Conservation (phyloP, 2,329 filamentous ascomycete species). For the Arthroderma sp. region DNA sequence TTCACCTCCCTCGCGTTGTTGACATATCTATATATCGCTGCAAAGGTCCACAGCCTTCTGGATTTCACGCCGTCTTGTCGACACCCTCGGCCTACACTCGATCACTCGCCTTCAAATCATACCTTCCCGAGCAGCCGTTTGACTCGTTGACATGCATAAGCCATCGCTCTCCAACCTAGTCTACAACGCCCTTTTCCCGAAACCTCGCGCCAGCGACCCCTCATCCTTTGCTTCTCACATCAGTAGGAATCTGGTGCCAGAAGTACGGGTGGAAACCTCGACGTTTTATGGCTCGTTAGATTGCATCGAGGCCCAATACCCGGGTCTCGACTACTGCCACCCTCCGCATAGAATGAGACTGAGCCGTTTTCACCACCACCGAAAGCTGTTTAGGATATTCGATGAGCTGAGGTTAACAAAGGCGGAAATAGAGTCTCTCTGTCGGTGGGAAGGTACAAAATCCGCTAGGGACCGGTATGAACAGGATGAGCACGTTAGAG, state of each 20-base stretch:
- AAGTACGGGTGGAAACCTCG: slow-evolving; percentile 51
- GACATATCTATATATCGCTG: too few species aligned
- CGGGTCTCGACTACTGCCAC: slow-evolving; percentile 51
- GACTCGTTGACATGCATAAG: slow-evolving; percentile 41
- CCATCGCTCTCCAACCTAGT: slow-evolving; percentile 46
- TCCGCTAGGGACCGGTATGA: slow-evolving; percentile 34
- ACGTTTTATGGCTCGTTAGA: slow-evolving; percentile 52
- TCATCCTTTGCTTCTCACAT: slow-evolving; percentile 46
- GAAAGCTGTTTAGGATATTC: slow-evolving; percentile 46
- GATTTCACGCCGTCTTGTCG: too few species aligned
- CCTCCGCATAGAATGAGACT: slow-evolving; percentile 49
- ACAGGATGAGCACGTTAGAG: slow-evolving; percentile 44
- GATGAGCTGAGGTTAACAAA: slow-evolving; percentile 46
- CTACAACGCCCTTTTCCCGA: slow-evolving; percentile 46
- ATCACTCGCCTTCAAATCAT: too few species aligned
- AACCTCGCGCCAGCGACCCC: slow-evolving; percentile 43
- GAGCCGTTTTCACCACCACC: slow-evolving; percentile 48
- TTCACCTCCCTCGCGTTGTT: too few species aligned
- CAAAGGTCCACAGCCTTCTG: too few species aligned
- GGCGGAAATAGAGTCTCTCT: slow-evolving; percentile 47
- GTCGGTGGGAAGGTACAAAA: slow-evolving; percentile 44
- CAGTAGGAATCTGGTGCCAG: slow-evolving; percentile 48
- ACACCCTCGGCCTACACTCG: too few species aligned
- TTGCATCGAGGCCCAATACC: slow-evolving; percentile 53
- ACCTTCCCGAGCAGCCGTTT: too few species aligned